Evolutionary conservation across 2,329 filamentous ascomycete genomes (phyloP).

Genomic region (Aspergillus chevalieri): DNA sequence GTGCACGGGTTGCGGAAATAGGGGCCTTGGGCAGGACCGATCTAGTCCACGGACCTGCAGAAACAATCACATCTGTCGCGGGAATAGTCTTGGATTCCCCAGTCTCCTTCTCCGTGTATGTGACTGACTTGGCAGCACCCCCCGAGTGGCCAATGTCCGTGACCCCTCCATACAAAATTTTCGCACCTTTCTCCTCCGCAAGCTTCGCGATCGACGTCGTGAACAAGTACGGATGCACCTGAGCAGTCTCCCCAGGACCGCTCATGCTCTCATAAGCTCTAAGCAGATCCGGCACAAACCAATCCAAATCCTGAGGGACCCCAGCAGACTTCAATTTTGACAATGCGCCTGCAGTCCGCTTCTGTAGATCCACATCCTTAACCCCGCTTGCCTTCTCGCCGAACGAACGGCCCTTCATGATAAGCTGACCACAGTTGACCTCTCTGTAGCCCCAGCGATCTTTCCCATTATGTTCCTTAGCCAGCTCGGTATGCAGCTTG

Average conservation of each 20-base stretch:
- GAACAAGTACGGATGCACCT: conserved; percentile 89
- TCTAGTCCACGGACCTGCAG: conserved; percentile 58
- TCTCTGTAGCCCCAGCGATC: conserved; percentile 80
- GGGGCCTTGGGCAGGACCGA: conserved; percentile 49
- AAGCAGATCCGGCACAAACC: conserved; percentile 66
- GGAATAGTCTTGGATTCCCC: conserved; percentile 44
- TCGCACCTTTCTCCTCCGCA: conserved; percentile 62
- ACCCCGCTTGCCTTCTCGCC: conserved; percentile 23
- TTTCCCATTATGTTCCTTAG: conserved; percentile 73
- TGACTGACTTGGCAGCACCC: conserved; percentile 56
- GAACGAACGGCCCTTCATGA: conserved; percentile 44
- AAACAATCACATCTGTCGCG: conserved; percentile 55
- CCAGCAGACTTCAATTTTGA: conserved; percentile 51
- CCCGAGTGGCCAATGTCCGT: conserved; percentile 57
- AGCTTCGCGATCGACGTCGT: conserved; percentile 76
- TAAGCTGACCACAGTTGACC: conserved; percentile 65
- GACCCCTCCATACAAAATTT: conserved; percentile 63
- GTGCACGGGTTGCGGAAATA: conserved; percentile 55
- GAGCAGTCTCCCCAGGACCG: conserved; percentile 71
- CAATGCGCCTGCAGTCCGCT: conserved; percentile 48
- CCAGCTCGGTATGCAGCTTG: conserved; percentile 72
- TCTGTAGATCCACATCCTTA: conserved; percentile 49
- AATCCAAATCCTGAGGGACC: conserved; percentile 74
- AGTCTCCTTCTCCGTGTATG: conserved; percentile 51
- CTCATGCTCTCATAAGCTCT: conserved; percentile 78